These are phyloP conservation scores for Leccinum sublutescens DNA, from an alignment of 768 basidiomycete genomes.

Conservation along the genomic window DNA sequence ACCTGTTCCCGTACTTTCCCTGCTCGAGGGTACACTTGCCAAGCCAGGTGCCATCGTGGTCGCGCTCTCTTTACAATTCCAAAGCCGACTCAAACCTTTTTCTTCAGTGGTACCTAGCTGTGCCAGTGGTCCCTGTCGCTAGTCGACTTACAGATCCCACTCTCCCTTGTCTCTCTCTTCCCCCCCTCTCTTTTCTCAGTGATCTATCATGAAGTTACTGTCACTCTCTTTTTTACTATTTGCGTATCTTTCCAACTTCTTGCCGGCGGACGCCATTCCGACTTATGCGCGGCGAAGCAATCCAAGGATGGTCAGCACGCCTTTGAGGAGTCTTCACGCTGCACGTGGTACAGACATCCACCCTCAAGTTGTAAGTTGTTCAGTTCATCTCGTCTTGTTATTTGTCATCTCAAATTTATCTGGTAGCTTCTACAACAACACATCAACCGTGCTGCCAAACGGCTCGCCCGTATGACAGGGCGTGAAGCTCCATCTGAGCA, in stretches of 20 bases:
- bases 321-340: conserved; percentile 38
- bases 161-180: background rate
- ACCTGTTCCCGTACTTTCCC: background rate
- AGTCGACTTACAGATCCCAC: conserved; percentile 11
- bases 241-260: conserved; percentile 46
- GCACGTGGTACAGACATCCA: conserved; percentile 33
- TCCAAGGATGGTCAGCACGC: conserved; percentile 39
- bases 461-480: conserved; percentile 69
- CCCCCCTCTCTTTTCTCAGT: background rate
- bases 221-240: conserved; percentile 51
- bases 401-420: background rate
- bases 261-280: conserved; percentile 33
- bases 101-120: background rate
- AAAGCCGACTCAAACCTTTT: conserved; percentile 14
- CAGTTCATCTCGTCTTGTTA: background rate
- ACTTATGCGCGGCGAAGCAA: conserved; percentile 9
- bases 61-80: conserved; percentile 8
- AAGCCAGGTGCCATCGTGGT: conserved; percentile 24
- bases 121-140: conserved; percentile 6
- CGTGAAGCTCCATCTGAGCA: conserved; percentile 48
- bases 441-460: conserved; percentile 61
- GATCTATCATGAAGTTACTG: conserved; percentile 50
- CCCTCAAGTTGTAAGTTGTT: conserved; percentile 42
- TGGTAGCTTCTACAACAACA: conserved; percentile 64
- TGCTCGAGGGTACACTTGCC: background rate